phyloP scores from a whole-genome alignment of 768 basidiomycete species.

The Lactifluus subvellereus region DNA sequence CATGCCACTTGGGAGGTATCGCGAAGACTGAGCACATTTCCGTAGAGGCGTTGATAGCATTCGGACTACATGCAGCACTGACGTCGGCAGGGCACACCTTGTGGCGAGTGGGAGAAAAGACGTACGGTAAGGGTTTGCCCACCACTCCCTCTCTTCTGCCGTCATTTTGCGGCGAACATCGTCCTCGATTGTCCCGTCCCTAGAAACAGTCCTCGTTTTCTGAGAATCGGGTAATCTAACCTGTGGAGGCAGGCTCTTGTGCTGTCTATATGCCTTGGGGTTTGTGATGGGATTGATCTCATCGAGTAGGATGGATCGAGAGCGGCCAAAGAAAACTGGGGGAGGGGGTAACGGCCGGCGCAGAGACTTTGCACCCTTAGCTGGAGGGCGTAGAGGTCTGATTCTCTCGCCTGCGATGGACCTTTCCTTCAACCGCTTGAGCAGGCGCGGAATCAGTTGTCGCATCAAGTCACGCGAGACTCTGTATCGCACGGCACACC shows the following conservation, averaged over 20 bases:
- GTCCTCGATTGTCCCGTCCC: slow-evolving; percentile 15
- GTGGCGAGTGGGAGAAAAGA: slow-evolving; percentile 13
- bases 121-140: slow-evolving; percentile 72
- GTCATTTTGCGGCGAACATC: slow-evolving; percentile 51
- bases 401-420: slow-evolving; percentile 16
- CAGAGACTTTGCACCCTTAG: slow-evolving; percentile 11
- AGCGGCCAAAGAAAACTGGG: slow-evolving; percentile 40
- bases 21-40: slow-evolving; percentile 43
- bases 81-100: background rate
- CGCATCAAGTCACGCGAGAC: slow-evolving; percentile 41
- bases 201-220: slow-evolving; percentile 20
- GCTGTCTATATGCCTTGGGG: slow-evolving; percentile 43
- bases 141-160: slow-evolving; percentile 55
- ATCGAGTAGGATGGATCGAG: slow-evolving; percentile 58
- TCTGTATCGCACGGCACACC: too few relatives aligned
- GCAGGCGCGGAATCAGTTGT: slow-evolving; percentile 64
- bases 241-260: slow-evolving; percentile 54
- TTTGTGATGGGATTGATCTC: slow-evolving; percentile 49
- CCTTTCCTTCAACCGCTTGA: slow-evolving; percentile 36
- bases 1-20: slow-evolving; percentile 53
- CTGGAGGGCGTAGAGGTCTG: slow-evolving; percentile 15
- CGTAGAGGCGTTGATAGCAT: slow-evolving; percentile 67
- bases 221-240: slow-evolving; percentile 32
- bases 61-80: slow-evolving; percentile 41
- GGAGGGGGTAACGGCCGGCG: slow-evolving; percentile 4